A percentile compares a stretch with the other conserved stretches of the same genome.
These are phyloP conservation scores for Juglanconis sp. DNA, from an alignment of 2,329 filamentous ascomycete species.

Conservation along the genomic window DNA sequence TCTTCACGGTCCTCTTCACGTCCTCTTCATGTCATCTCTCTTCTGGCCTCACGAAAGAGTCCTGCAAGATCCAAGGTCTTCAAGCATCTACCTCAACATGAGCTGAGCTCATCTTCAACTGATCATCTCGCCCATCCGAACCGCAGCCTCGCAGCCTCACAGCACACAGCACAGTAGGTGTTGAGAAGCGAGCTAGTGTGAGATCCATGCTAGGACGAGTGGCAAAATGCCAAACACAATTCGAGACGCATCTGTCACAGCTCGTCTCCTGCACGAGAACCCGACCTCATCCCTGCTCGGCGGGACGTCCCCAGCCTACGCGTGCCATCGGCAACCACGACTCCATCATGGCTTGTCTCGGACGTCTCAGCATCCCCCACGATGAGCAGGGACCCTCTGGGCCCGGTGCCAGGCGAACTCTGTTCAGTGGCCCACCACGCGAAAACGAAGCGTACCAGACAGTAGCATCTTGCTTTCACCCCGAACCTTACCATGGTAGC, in stretches of 20 bases:
- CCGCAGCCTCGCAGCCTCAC: no score
- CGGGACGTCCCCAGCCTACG: neutral
- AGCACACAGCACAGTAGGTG: no score
- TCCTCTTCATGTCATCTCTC: no score
- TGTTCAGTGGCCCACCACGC: neutral
- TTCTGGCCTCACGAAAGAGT: no score
- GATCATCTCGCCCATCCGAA: no score
- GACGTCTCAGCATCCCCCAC: constrained; percentile 10
- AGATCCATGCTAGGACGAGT: constrained; percentile 17
- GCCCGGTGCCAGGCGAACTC: neutral
- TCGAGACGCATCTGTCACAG: constrained; percentile 51
- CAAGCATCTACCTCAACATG: no score
- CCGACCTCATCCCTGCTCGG: neutral
- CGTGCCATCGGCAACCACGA: neutral
- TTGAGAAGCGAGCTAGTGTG: neutral
- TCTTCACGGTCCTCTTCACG: no score
- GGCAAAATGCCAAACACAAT: constrained; percentile 40
- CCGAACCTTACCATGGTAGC: constrained; percentile 10
- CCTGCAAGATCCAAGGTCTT: no score
- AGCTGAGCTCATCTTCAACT: no score
- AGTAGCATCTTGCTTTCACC: neutral
- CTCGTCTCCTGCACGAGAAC: constrained; percentile 23
- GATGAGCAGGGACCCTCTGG: neutral
- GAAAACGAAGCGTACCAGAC: neutral
- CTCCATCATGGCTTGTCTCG: constrained; percentile 9